These are phyloP conservation scores for Saxophila tyrrhenica DNA, from an alignment of 495 filamentous ascomycete genomes.

Conservation along the genomic window DNA sequence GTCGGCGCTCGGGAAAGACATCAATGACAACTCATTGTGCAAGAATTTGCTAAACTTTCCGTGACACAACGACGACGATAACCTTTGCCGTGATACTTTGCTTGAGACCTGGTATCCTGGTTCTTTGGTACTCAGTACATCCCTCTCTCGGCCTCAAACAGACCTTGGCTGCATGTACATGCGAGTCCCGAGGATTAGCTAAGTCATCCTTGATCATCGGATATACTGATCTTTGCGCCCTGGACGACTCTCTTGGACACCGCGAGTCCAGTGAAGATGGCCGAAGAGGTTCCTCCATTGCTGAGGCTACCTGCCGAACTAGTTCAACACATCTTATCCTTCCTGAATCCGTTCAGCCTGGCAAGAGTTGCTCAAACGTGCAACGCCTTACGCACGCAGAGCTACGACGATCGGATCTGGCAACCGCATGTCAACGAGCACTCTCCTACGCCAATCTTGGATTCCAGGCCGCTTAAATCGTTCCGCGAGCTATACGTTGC, in stretches of 20 bases:
- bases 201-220: background rate
- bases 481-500: constrained; percentile 51
- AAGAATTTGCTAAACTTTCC: background rate
- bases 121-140: background rate
- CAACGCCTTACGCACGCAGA: constrained; percentile 17
- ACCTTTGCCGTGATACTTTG: background rate
- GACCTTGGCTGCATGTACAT: too few species aligned
- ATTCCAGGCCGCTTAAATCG: constrained; percentile 12
- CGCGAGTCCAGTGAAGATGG: background rate
- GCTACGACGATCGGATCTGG: constrained; percentile 26
- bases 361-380: constrained; percentile 21
- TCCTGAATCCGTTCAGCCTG: constrained; percentile 20
- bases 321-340: constrained; percentile 20
- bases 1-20: background rate
- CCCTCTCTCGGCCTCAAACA: background rate
- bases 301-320: constrained; percentile 24
- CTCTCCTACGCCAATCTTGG: constrained; percentile 10
- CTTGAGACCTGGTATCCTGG: background rate
- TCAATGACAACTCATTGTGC: background rate
- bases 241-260: background rate
- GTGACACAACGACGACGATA: background rate
- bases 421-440: constrained; percentile 23
- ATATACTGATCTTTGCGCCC: background rate
- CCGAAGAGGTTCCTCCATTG: background rate
- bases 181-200: background rate